Percentiles rank a stretch among this genome's conserved stretches.
Evolutionary conservation across 768 basidiomycete genomes (phyloP).

Genomic region (Tylopilus vinaceipallidus): DNA sequence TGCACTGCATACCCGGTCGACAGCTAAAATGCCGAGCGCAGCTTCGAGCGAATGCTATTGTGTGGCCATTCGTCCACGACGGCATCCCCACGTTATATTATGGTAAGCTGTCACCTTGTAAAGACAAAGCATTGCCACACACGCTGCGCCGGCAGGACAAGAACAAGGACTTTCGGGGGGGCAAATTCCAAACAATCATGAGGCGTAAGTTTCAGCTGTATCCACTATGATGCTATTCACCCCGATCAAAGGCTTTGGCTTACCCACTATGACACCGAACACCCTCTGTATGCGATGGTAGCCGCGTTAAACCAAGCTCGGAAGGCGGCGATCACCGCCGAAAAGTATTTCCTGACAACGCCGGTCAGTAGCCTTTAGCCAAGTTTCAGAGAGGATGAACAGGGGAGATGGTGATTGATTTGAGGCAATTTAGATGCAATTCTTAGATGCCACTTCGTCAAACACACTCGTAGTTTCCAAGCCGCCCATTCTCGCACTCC

Average conservation of each 20-base stretch:
- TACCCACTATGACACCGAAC: conserved; percentile 49
- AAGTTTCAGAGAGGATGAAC: background rate
- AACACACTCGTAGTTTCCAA: conserved; percentile 51
- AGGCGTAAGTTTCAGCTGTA: conserved; percentile 37
- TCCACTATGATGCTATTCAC: conserved; percentile 2
- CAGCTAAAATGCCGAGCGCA: conserved; percentile 12
- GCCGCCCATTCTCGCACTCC: conserved; percentile 51
- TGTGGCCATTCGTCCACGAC: conserved; percentile 50
- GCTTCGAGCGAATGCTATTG: conserved; percentile 46
- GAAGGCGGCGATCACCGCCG: conserved; percentile 44
- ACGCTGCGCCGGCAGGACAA: conserved; percentile 36
- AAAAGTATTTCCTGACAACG: conserved; percentile 45
- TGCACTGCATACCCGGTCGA: too few species aligned
- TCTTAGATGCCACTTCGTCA: conserved; percentile 39
- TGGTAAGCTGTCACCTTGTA: conserved; percentile 24
- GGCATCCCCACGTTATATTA: conserved; percentile 54
- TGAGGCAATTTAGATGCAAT: conserved; percentile 44
- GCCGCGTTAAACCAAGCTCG: conserved; percentile 51
- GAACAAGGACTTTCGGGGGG: conserved; percentile 50
- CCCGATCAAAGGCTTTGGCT: conserved; percentile 54
- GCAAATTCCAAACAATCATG: conserved; percentile 46
- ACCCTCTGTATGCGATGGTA: conserved; percentile 47
- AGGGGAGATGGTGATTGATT: background rate
- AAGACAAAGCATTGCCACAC: background rate
- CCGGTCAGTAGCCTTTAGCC: conserved; percentile 33